A percentile compares a stretch with the other conserved stretches of the same genome.
phyloP scores from a whole-genome alignment of 306 rosid genomes.

The Amphicarpaea edgeworthii region DNA sequence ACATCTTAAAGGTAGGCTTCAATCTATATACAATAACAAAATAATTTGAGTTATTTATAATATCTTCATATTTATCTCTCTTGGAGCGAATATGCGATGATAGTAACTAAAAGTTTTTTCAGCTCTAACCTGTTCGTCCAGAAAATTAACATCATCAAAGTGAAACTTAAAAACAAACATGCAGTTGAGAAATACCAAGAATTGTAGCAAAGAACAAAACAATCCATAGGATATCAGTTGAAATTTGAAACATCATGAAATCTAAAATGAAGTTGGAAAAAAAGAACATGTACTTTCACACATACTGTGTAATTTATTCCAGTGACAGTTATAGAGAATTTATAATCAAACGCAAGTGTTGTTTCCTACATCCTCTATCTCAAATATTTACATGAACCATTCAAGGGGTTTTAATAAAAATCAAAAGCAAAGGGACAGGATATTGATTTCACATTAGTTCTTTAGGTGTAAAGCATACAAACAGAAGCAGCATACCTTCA shows the following conservation, averaged over 20 bases:
- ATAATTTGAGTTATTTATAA: not conserved
- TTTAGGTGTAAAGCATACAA: constrained; percentile 31
- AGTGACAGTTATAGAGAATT: constrained; percentile 55
- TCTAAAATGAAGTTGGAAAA: not conserved
- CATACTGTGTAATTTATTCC: constrained; percentile 85
- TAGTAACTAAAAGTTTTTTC: constrained; percentile 63
- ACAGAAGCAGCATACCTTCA: constrained; percentile 65
- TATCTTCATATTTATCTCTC: constrained; percentile 75
- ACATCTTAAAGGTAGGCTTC: constrained; percentile 11
- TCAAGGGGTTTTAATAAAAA: constrained; percentile 2
- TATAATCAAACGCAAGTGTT: too few species aligned
- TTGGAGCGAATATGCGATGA: constrained; percentile 77
- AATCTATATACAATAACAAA: not conserved
- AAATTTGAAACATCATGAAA: not conserved
- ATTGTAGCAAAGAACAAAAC: constrained; percentile 5
- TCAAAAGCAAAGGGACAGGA: constrained; percentile 29
- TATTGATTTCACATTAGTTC: constrained; percentile 16
- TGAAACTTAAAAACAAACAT: constrained; percentile 41
- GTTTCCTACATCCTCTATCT: constrained; percentile 14
- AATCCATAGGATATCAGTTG: not conserved
- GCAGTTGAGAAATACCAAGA: constrained; percentile 14
- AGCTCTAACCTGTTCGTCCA: constrained; percentile 64
- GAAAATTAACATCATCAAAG: constrained; percentile 39
- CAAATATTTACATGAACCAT: not conserved
- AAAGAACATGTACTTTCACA: not conserved